Percentiles rank a stretch among this genome's conserved stretches.
These are phyloP conservation scores for Talaromyces nanjingensis DNA, from an alignment of 495 filamentous ascomycete species.

Conservation along the genomic window DNA sequence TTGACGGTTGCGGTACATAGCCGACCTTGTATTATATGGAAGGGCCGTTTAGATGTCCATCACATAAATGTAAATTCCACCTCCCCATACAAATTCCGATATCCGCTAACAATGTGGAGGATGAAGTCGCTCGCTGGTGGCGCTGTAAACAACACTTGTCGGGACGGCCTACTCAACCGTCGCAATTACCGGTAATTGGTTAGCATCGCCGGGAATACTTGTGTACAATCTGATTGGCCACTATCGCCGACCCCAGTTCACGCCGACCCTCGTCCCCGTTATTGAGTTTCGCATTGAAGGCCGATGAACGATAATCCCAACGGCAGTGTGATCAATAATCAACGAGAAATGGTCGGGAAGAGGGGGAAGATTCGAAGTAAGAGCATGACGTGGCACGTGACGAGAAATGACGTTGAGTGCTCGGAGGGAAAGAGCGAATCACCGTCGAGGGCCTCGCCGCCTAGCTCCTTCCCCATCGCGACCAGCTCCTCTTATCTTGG, in stretches of 20 bases:
- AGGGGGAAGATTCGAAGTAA: neutral
- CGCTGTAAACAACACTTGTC: no score
- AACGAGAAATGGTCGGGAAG: neutral
- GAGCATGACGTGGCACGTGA: constrained; percentile 7
- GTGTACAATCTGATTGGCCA: neutral
- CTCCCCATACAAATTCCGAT: no score
- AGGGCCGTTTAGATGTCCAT: no score
- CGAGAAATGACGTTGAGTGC: constrained; percentile 2
- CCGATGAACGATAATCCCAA: neutral
- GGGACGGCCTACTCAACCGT: no score
- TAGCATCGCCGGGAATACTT: neutral
- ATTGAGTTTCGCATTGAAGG: neutral
- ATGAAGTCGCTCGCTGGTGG: no score
- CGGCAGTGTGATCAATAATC: neutral
- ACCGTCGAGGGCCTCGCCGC: neutral
- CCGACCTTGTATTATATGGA: no score
- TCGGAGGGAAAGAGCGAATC: constrained; percentile 3
- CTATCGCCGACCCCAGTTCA: neutral
- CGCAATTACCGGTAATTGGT: neutral
- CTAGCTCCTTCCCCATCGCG: neutral
- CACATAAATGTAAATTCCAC: no score
- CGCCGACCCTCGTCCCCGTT: neutral
- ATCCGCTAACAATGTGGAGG: no score
- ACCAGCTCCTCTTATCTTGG: neutral
- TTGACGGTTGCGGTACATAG: no score